phyloP scores from a whole-genome alignment of 2,329 filamentous ascomycete species.

The Gaeumannomyces tritici region DNA sequence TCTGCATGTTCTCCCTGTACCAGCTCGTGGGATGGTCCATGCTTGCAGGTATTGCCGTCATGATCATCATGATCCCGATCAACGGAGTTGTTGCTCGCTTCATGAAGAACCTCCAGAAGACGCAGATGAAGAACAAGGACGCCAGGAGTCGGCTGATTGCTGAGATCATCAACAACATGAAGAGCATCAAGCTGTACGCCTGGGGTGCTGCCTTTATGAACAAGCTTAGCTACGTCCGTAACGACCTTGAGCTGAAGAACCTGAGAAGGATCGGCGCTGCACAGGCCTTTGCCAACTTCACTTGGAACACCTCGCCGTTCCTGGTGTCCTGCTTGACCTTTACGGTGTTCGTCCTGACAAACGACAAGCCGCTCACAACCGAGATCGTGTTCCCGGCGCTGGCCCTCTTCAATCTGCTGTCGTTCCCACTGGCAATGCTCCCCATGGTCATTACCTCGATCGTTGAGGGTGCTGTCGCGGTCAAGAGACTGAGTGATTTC shows the following conservation, averaged over 20 bases:
- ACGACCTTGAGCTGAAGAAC: conserved; percentile 91
- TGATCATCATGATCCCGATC: conserved; percentile 95
- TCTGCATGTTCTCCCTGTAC: conserved; percentile 95
- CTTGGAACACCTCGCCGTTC: conserved; percentile 96
- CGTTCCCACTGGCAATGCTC: conserved; percentile 85
- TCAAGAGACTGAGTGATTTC: conserved; percentile 74
- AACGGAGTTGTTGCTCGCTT: conserved; percentile 86
- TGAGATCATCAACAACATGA: conserved; percentile 99
- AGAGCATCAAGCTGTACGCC: conserved; percentile 97
- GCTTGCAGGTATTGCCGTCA: conserved; percentile 88
- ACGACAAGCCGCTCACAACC: conserved; percentile 72
- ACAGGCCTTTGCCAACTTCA: conserved; percentile 92
- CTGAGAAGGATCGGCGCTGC: conserved; percentile 91
- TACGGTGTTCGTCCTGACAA: conserved; percentile 82
- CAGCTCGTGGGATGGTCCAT: conserved; percentile 91
- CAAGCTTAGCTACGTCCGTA: conserved; percentile 90
- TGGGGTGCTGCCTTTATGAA: conserved; percentile 98
- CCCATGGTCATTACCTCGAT: conserved; percentile 98
- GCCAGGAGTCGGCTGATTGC: conserved; percentile 86
- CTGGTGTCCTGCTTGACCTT: conserved; percentile 96
- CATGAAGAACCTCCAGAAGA: conserved; percentile 91
- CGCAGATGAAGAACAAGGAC: conserved; percentile 99
- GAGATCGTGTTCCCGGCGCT: conserved; percentile 91
- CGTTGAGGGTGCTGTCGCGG: conserved; percentile 90
- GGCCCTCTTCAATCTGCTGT: conserved; percentile 90